Conservation (phyloP, 2,329 filamentous ascomycete species). For the Aotearoamyces nothofagi region DNA sequence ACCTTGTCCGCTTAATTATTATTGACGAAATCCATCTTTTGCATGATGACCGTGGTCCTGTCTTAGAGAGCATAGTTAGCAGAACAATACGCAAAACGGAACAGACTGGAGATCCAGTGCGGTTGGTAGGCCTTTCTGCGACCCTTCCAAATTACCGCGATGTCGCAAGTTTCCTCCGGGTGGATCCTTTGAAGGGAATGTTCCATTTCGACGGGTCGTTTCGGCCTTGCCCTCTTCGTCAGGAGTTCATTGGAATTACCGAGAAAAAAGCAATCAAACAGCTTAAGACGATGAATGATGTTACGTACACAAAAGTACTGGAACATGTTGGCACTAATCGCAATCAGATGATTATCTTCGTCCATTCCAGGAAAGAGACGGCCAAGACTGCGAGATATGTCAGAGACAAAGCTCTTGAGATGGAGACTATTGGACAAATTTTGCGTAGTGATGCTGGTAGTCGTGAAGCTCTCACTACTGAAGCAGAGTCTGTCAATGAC, state of each 20-base stretch:
- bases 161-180: conserved; percentile 87
- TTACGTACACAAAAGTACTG: conserved; percentile 93
- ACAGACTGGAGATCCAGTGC: conserved; percentile 85
- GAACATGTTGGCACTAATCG: conserved; percentile 87
- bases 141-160: conserved; percentile 94
- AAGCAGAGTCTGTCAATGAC: conserved; percentile 70
- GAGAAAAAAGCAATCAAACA: conserved; percentile 99
- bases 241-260: conserved; percentile 94
- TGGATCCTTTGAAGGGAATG: conserved; percentile 69
- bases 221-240: conserved; percentile 83
- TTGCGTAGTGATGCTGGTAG: conserved; percentile 84
- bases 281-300: conserved; percentile 97
- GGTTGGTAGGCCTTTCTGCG: conserved; percentile 82
- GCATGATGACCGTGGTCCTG: conserved; percentile 92
- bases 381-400: conserved; percentile 95
- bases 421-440: conserved; percentile 94
- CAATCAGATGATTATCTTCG: conserved; percentile 98
- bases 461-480: conserved; percentile 74
- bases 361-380: conserved; percentile 95
- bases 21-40: conserved; percentile 97
- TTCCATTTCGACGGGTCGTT: conserved; percentile 96
- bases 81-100: conserved; percentile 86
- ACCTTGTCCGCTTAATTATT: conserved; percentile 87
- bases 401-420: conserved; percentile 89
- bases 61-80: conserved; percentile 92